Conservation (phyloP, 139 green algal genomes). For the Klebsormidium nitens region DNA sequence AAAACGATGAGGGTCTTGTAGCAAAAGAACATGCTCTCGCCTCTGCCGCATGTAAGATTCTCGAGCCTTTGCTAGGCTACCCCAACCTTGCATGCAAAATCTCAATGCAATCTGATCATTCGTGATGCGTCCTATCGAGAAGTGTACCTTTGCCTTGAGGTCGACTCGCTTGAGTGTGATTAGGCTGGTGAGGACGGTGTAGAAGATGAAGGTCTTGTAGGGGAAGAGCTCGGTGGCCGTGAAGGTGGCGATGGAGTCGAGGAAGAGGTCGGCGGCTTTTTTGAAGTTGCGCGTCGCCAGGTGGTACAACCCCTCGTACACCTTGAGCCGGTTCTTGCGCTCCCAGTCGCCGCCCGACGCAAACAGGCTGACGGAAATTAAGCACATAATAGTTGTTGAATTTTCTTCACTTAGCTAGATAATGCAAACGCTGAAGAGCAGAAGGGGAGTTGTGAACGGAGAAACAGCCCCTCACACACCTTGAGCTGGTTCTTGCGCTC, state of each 20-base stretch:
- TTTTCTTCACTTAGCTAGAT: too few species aligned
- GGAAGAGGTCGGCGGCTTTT: constrained; percentile 75
- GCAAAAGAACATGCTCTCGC: too few species aligned
- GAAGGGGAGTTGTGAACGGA: constrained; percentile 79
- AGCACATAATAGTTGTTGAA: not conserved
- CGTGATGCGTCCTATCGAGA: too few species aligned
- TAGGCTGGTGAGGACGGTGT: constrained; percentile 76
- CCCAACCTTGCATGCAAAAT: too few species aligned
- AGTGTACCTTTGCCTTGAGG: constrained; percentile 55
- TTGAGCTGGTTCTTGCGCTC: constrained; percentile 99
- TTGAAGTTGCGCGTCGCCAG: constrained; percentile 83
- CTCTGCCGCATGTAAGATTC: too few species aligned
- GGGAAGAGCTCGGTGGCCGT: constrained; percentile 90
- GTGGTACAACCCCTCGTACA: constrained; percentile 89
- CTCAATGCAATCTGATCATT: too few species aligned
- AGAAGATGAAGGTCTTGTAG: constrained; percentile 85
- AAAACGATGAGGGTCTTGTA: too few species aligned
- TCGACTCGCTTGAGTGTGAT: constrained; percentile 60
- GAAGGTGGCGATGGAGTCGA: constrained; percentile 95
- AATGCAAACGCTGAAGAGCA: too few species aligned
- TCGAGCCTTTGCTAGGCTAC: too few species aligned
- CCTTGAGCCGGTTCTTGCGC: constrained; percentile 97
- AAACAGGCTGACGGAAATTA: constrained; percentile 60
- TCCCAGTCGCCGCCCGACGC: constrained; percentile 94
- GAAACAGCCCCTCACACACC: constrained; percentile 92